These are phyloP conservation scores for Termitomyces sp. DNA, from an alignment of 768 basidiomycete genomes.

Conservation along the genomic window DNA sequence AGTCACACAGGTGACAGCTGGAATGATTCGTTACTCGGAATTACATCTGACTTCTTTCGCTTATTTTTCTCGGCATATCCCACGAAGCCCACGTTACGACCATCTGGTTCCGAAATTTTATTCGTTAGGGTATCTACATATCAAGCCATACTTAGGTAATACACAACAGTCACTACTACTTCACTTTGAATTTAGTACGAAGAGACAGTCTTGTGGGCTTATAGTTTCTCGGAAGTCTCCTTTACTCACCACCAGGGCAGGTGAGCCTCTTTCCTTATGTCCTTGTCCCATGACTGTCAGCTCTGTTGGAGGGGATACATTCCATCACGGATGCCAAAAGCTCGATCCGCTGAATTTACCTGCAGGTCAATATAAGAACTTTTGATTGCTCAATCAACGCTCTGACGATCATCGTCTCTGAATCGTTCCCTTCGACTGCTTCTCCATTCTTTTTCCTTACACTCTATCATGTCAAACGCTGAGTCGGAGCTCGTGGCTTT, in stretches of 20 bases:
- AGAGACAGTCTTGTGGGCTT: not conserved
- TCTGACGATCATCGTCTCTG: not conserved
- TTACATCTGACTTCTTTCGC: not conserved
- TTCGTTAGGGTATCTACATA: not conserved
- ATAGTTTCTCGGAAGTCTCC: no score
- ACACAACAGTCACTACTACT: no score
- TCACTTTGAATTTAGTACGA: no score
- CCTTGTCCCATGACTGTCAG: not conserved
- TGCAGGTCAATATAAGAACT: not conserved
- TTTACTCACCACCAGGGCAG: not conserved
- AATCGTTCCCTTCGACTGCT: not conserved
- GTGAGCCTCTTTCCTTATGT: not conserved
- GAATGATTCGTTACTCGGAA: not conserved
- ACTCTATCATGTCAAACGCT: not conserved
- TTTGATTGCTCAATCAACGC: not conserved
- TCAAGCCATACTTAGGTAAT: no score
- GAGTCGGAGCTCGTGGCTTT: constrained; percentile 3
- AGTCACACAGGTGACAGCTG: not conserved
- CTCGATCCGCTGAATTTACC: not conserved
- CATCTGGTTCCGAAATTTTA: not conserved
- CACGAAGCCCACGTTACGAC: not conserved
- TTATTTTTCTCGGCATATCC: not conserved
- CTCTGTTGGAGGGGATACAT: not conserved
- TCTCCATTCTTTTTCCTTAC: not conserved
- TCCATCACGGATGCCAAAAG: not conserved